Evolutionary conservation across 306 rosid species (phyloP).

Genomic region (Ammopiptanthus mongolicus): DNA sequence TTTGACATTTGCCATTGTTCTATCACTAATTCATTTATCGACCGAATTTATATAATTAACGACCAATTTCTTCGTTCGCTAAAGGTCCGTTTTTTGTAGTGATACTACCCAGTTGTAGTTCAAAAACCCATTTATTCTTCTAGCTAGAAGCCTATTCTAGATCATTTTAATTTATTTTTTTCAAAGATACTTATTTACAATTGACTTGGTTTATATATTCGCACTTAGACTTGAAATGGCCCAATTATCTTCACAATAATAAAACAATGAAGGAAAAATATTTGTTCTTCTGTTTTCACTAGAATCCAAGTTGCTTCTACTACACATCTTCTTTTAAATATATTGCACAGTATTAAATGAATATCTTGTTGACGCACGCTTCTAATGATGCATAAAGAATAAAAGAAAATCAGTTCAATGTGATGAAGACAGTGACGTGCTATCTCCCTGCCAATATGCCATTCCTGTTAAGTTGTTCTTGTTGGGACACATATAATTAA

Average conservation of each 20-base stretch:
- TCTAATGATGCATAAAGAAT: neutral
- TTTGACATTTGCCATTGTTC: too few relatives aligned
- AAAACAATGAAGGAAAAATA: neutral
- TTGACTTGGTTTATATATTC: neutral
- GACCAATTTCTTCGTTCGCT: too few relatives aligned
- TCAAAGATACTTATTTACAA: neutral
- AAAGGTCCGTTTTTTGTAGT: too few relatives aligned
- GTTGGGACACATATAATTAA: neutral
- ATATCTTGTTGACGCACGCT: neutral
- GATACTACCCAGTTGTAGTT: neutral
- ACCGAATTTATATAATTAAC: too few relatives aligned
- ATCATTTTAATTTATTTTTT: neutral
- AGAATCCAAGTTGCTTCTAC: neutral
- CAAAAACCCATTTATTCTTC: neutral
- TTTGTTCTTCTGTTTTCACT: neutral
- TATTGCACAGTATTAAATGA: neutral
- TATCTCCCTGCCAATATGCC: neutral
- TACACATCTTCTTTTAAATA: neutral
- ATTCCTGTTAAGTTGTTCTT: neutral
- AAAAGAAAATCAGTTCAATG: neutral
- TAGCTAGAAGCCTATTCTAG: neutral
- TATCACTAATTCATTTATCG: too few relatives aligned
- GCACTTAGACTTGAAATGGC: neutral
- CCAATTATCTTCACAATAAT: neutral
- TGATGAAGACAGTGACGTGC: neutral